These are phyloP conservation scores for Naganishia albida DNA, from an alignment of 1,284 basidiomycete species.

Conservation along the genomic window DNA sequence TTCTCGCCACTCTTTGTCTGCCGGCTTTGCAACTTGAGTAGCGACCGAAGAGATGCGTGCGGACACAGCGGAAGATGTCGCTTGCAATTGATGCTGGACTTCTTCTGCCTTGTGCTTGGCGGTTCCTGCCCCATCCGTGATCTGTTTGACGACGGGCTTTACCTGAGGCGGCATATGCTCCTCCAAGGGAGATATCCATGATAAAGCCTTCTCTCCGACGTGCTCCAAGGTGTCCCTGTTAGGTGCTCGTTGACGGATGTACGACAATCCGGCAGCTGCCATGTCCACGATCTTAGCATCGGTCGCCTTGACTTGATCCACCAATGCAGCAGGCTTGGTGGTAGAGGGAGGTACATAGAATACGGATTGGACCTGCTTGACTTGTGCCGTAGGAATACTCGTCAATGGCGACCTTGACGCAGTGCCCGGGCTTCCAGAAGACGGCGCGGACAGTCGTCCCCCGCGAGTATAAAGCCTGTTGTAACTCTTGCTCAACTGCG, in stretches of 20 bases:
- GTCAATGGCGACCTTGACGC: conserved; percentile 9
- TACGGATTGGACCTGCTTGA: conserved; percentile 17
- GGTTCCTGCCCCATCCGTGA: conserved; percentile 11
- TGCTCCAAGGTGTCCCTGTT: conserved; percentile 11
- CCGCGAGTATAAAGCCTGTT: conserved; percentile 62
- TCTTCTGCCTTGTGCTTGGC: conserved; percentile 17
- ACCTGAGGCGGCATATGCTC: conserved; percentile 7
- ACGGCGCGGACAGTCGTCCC: conserved; percentile 8
- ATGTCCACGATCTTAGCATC: conserved; percentile 11
- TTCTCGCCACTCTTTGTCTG: conserved; percentile 9
- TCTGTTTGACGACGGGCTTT: conserved; percentile 18
- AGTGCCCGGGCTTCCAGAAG: neutral
- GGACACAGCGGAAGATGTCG: neutral
- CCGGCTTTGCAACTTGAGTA: conserved; percentile 14
- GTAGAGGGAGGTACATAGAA: conserved; percentile 15
- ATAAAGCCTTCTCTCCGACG: conserved; percentile 1
- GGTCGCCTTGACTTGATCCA: conserved; percentile 18
- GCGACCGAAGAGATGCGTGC: neutral
- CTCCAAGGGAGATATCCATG: conserved; percentile 22
- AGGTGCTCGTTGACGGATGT: conserved; percentile 14
- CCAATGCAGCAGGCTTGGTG: conserved; percentile 21
- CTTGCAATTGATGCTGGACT: conserved; percentile 14
- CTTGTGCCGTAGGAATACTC: conserved; percentile 15
- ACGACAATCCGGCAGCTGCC: conserved; percentile 6
- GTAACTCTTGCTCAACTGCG: conserved; percentile 67